Base-by-base conservation (phyloP, 495 filamentous ascomycete species). In the Thozetella sp. region DNA sequence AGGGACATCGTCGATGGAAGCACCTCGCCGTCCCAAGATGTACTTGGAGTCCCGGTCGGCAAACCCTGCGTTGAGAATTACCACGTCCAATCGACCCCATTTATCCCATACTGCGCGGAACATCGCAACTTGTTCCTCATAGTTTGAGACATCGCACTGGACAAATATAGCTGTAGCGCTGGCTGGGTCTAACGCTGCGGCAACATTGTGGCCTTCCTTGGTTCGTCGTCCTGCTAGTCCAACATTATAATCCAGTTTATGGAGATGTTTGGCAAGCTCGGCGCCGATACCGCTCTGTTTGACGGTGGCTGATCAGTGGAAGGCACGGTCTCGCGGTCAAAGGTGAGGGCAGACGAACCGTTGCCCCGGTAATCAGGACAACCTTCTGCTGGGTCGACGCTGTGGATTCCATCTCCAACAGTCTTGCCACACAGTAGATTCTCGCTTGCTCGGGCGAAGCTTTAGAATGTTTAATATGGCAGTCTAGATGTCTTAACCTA, bases 51-150 rank as follows among this genome's bases (percentile, higher is more conserved):
- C 55, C 24, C 53, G 56, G 63, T 79, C 76, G 1, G 73, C 70
- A 51, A 69, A 70, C 1, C 76, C 76, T 27, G 75, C 76, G 62
- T 77, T 79, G 10, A 75, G 73, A 52, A 70, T 72, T 11, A 79
- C 59, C n/a, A 74, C 70, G 62, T 79, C 73, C 12, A 79, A 66
- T 0, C 73, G 63, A 11, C 72, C 69, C 50, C 64, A 72, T 24
- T 61, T 65, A 4, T 61, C 63, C 61, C 60, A 77, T 1, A 75
- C 74, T 15, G 27, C 34, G 40, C 71, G 62, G 66, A 77, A 77
- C 53, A 66, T 67, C 26, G 57, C 51, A 15, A 72, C 71, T 60
- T 75, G 76, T 26, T 63, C 64, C 27, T 65, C 56, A 53, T 77
- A 79, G 57, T 66, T 62, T 4, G 71, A 68, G 9, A 77, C 72